Evolutionary conservation across 2,329 filamentous ascomycete species (phyloP), one percentile per base, ranked within the genome.

Genomic region (Claviceps spartinae): DNA sequence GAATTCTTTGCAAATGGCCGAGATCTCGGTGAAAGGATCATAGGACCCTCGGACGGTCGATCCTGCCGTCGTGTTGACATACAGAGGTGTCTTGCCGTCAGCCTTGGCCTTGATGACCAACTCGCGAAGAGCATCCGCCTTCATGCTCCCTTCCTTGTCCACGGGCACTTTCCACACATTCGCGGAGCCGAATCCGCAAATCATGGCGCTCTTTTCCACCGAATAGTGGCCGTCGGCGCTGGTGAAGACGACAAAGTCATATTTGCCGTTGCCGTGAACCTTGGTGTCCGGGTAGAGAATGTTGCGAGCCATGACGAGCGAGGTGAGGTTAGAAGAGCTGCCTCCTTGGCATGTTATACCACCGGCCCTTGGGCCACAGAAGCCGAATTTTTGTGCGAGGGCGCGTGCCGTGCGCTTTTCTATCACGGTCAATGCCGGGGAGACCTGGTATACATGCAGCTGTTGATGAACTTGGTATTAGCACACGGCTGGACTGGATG

Each of bases 11-110:
- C 87, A 93, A 18, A 96, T 74, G 30, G 71, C 72, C 0, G 83
- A 76, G 56, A 96, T 83, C 2, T 76, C 78, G 13, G 74, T 67
- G 59, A 95, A 83, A 0, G 87, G 86, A 62, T 96, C 91, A 63
- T 85, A 98, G 1, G 86, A 88, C 16, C 93, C 93, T 56, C 91
- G 73, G 2, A 97, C 91, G 0, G 93, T 98, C 1, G 91, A 96
- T 18, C 93, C 93, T 0, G 93, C 91, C 0, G 93, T 97, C 5
- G 90, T 86, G 64, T 96, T 97, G 63, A 97, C 87, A 68, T 95
- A 96, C 55, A 98, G 85, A 0, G 93, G 91, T 1, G 86, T 93
- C 63, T 83, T 81, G 37, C 86, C 88, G 48, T 82, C 74, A 0
- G 64, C 60, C 60, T 82, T 81, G 24, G 86, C 82, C 51, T 76